Evolutionary conservation across 225 moss, liverwort and hornwort species (phyloP), one percentile per base, ranked within the genome.

Genomic region (Neckera pumila): DNA sequence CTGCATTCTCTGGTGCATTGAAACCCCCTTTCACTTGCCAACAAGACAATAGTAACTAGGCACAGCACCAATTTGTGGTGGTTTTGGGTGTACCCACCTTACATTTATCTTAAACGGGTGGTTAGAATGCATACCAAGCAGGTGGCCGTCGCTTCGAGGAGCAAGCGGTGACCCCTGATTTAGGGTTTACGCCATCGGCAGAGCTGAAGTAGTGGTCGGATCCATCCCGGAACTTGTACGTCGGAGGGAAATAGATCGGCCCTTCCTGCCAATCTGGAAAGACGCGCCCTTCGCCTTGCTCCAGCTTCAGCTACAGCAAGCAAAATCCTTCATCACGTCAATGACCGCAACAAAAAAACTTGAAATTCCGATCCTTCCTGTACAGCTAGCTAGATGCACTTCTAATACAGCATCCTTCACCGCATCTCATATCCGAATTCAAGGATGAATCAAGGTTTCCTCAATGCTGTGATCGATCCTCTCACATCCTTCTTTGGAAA

Each of bases 191-290:
- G 81, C 66, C 79, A 38, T 90, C 90, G 70, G 90, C 91, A 49
- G 80, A 78, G 90, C 87, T 67, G n/a, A n/a, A n/a, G 86, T 90
- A 94, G 15, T 84, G 79, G 74, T 94, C 88, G 33, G 94, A 93
- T 60, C 87, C 91, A 11, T 78, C 28, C 51, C 86, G 64, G 85
- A 87, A 94, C 87, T 94, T 94, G 91, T 94, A 94, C 51, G 92
- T 94, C 66, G 94, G 94, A 85, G 92, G 90, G 62, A 94, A 94
- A 59, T 25, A 38, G 57, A 94, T 92, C 9, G 82, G 88, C 23
- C 94, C 94, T 88, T 94, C 94, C n/a, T 91, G 89, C 92, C 94
- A 94, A 45, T 92, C 84, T 20, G 76, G 67, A 42, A 93, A 94
- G 42, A 93, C 91, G 61, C 94, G 89, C 42, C 94, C 91, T 85